Base-by-base conservation (phyloP, 768 basidiomycete species). In the Mycena latifolia region DNA sequence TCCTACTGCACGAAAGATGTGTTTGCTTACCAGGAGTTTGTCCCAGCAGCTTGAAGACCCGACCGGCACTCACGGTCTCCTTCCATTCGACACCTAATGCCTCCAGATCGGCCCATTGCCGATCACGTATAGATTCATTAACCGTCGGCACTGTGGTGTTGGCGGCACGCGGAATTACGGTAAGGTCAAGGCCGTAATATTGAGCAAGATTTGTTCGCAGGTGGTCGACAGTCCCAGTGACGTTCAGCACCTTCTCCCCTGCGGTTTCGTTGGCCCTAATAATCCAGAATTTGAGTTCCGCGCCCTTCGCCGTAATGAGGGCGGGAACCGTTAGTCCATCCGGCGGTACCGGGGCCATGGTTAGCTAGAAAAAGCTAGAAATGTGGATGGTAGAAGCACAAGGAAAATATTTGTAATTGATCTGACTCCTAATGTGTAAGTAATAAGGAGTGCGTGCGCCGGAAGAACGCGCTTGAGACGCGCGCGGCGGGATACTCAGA, bases 171-270 rank as follows among this genome's bases (percentile, higher is more conserved):
- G 55, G 55, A 37, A 45, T 56, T 10, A 56, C 3, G 24, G 55
- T 56, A 11, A 56, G 29, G 46, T 56, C 55, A 33, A 56, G 39
- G 12, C 55, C 55, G 43, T 56, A 56, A 46, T 56, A 56, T 46
- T 1, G 12, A 2, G 43, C 55, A n/a, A 56, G 43, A 46, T 31
- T 46, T 17, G 43, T 17, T 2, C 55, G 55, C 5, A 56, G 55
- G 17, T 22, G 28, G 18, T 46, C 55, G 6, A 56, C 55, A 1
- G 41, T 56, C 41, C 55, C 45, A 11, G 17, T 56, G n/a, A 56
- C n/a, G 1, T 56, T 56, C 10, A 56, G 27, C 5, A 46, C 55
- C 43, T 56, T 56, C 22, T 56, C 28, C 12, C 33, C 55, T 6
- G 55, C 55, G 5, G 10, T 22, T 46, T 56, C 43, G 24, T 56